Base-by-base conservation (phyloP, 2,329 filamentous ascomycete species). In the Fusarium redolens region DNA sequence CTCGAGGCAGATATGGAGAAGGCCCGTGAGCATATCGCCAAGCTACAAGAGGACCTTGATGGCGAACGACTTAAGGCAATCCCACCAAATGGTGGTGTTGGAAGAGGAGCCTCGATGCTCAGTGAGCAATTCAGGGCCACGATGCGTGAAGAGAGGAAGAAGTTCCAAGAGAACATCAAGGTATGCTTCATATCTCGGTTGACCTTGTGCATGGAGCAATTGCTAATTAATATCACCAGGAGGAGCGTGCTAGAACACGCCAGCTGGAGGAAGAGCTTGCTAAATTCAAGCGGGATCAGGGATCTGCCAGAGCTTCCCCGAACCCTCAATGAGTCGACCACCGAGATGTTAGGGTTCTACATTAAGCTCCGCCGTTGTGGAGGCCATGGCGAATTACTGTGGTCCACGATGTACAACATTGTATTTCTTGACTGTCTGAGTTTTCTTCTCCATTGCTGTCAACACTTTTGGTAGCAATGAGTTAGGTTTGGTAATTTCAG, bases 91-190 rank as follows among this genome's bases (percentile, higher is more conserved):
- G 81, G 78, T 20, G 80, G 79, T 20, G 77, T 79, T 5, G 79
- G 77, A 11, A 80, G 80, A 59, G 87, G 87, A 4, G 86, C 87
- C 17, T 83, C 82, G 13, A 83, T 88, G 83, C 81, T 89, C 70
- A 89, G 87, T 77, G 87, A 89, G 80, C 87, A 88, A 79, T 89
- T 89, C 81, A 80, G 87, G 52, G 81, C 84, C 12, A 87, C 86
- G 28, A 88, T 89, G 87, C 85, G 87, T 74, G 86, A 87, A 77
- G 87, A 89, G 81, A 83, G 87, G 72, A 88, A 84, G 82, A 87
- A 85, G 79, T 88, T 87, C 81, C 86, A 88, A 70, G 86, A 88
- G 71, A 87, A 88, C 65, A 77, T 89, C 44, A 83, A 81, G 81
- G 86, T 87, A 78, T 76, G 85, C 76, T 35, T 44, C n/a, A 14